Evolutionary conservation across 2,329 filamentous ascomycete species (phyloP).

Genomic region (Calonectria hongkongensis): DNA sequence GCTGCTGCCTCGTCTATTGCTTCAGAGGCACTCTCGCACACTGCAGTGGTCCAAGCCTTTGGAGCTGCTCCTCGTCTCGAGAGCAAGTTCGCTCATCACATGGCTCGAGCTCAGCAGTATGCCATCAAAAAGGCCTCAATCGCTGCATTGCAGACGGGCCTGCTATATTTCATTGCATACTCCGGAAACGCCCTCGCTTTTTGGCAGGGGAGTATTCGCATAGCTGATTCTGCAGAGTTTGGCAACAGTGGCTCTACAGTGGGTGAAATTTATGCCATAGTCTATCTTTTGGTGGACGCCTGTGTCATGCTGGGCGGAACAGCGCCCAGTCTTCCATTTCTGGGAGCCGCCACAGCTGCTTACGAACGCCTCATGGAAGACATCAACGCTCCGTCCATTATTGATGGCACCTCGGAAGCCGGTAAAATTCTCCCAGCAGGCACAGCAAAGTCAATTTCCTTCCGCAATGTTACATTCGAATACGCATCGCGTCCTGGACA

Average conservation of each 20-base stretch:
- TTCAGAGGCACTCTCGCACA: slow-evolving; percentile 75
- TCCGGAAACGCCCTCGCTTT: slow-evolving; percentile 80
- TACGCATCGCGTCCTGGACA: slow-evolving; percentile 66
- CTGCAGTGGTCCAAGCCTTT: slow-evolving; percentile 78
- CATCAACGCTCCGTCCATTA: slow-evolving; percentile 70
- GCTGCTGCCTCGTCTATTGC: slow-evolving; percentile 76
- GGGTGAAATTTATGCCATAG: slow-evolving; percentile 63
- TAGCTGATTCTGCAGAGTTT: slow-evolving; percentile 62
- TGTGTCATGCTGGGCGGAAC: slow-evolving; percentile 78
- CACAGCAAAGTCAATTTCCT: slow-evolving; percentile 58
- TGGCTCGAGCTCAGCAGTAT: slow-evolving; percentile 66
- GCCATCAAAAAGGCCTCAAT: slow-evolving; percentile 75
- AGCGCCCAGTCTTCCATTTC: slow-evolving; percentile 76
- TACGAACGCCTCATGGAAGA: slow-evolving; percentile 75
- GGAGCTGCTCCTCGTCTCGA: slow-evolving; percentile 67
- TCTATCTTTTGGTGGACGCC: slow-evolving; percentile 78
- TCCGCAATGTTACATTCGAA: slow-evolving; percentile 64
- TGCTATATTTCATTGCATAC: slow-evolving; percentile 80
- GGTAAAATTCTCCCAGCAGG: slow-evolving; percentile 65
- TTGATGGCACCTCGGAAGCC: slow-evolving; percentile 63
- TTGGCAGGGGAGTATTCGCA: slow-evolving; percentile 77
- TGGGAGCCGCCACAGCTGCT: slow-evolving; percentile 74
- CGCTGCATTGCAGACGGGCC: slow-evolving; percentile 74
- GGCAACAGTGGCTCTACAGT: slow-evolving; percentile 60
- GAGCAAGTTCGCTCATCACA: slow-evolving; percentile 68